phyloP scores from a whole-genome alignment of 768 basidiomycete genomes.

The Suillus tomentosus region DNA sequence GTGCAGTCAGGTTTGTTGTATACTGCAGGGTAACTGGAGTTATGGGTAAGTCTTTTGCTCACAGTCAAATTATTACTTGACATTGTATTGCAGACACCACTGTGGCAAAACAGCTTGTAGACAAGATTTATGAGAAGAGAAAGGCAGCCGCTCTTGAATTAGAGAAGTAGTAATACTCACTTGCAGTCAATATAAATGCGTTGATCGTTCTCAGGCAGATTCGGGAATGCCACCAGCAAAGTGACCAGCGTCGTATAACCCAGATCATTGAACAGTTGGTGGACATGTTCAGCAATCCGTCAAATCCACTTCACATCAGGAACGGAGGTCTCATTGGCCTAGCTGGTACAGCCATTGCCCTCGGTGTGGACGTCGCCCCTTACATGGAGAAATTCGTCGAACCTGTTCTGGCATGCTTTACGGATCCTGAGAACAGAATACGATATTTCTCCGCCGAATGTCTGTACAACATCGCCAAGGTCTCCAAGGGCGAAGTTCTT shows the following conservation, averaged over 20 bases:
- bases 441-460: conserved; percentile 98
- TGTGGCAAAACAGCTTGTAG: conserved; percentile 78
- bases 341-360: conserved; percentile 94
- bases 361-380: conserved; percentile 90
- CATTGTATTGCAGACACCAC: conserved; percentile 53
- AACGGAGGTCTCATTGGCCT: conserved; percentile 97
- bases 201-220: conserved; percentile 57
- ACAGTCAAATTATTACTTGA: neutral
- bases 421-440: conserved; percentile 92
- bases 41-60: conserved; percentile 9
- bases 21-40: neutral
- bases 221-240: conserved; percentile 81
- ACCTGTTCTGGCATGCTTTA: conserved; percentile 87
- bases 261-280: conserved; percentile 94
- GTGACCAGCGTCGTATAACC: conserved; percentile 78
- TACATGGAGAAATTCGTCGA: conserved; percentile 94
- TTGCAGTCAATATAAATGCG: conserved; percentile 5
- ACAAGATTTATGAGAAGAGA: conserved; percentile 96
- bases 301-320: conserved; percentile 84
- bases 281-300: conserved; percentile 85
- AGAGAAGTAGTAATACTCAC: conserved; percentile 68
- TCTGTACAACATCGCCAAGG: conserved; percentile 96
- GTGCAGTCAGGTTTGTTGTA: neutral
- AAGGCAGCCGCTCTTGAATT: conserved; percentile 94
- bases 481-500: conserved; percentile 94